Conservation (phyloP, 2,329 filamentous ascomycete species). For the Bipolaris zeicola region DNA sequence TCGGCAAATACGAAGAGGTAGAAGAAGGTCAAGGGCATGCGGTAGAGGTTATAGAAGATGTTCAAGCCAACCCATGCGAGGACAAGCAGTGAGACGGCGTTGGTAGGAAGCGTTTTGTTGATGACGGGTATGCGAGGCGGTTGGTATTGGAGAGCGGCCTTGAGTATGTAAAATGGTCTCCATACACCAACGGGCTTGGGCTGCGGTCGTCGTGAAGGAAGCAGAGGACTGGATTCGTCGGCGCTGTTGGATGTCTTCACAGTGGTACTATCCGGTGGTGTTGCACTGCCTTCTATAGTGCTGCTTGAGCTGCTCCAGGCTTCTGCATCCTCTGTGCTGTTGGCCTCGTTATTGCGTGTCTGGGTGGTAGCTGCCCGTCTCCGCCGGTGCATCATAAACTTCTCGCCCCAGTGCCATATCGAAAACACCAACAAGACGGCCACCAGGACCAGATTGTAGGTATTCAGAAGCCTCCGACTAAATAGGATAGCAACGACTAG, state of each 20-base stretch:
- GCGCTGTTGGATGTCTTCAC: slow-evolving; percentile 26
- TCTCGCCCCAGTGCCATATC: slow-evolving; percentile 45
- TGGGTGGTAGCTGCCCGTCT: slow-evolving; percentile 2
- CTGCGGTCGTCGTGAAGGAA: slow-evolving; percentile 18
- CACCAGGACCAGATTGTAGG: slow-evolving; percentile 50
- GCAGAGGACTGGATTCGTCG: slow-evolving; percentile 44
- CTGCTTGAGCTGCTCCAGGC: slow-evolving; percentile 49
- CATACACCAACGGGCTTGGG: slow-evolving; percentile 11
- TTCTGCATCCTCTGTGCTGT: slow-evolving; percentile 19
- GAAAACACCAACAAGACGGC: slow-evolving; percentile 47
- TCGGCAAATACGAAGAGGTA: slow-evolving; percentile 65
- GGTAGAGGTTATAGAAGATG: slow-evolving; percentile 63
- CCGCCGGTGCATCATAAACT: slow-evolving; percentile 25
- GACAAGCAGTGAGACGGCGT: slow-evolving; percentile 61
- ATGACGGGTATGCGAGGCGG: slow-evolving; percentile 62
- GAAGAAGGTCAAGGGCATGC: slow-evolving; percentile 54
- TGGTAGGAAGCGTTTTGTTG: slow-evolving; percentile 63
- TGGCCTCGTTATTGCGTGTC: not conserved
- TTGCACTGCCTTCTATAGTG: slow-evolving; percentile 44
- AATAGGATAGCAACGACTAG: slow-evolving; percentile 48
- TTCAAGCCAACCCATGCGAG: slow-evolving; percentile 60
- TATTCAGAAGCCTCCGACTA: slow-evolving; percentile 45
- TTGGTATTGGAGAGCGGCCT: slow-evolving; percentile 59
- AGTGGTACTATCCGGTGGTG: slow-evolving; percentile 33
- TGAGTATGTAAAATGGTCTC: slow-evolving; percentile 33